Base-by-base conservation (phyloP, 371 early-diverging fungal genomes). In the Smittium culicis region DNA sequence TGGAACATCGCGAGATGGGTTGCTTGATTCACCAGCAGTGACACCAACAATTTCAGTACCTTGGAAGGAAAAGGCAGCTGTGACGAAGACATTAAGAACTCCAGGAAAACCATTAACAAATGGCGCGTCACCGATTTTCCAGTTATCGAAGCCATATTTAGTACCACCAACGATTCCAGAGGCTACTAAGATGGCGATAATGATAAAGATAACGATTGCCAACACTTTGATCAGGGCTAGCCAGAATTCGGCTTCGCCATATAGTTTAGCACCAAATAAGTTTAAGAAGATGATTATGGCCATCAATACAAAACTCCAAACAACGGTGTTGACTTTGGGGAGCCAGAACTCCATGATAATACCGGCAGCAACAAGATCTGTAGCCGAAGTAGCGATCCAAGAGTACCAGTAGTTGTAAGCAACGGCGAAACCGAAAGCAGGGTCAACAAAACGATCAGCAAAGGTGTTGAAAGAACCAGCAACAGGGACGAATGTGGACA, bases 371-470 rank as follows among this genome's bases (percentile, higher is more conserved):
- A 84, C 81, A 63, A 90, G 71, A 69, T 90, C 90, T 35, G 85
- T 82, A 30, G 88, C 88, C 0, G 88, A 83, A 55, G 86, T 83
- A 14, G 88, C 81, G 16, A 88, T 83, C 91, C 91, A 91, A 68
- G 85, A 84, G 33, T 85, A 78, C 85, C 90, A 91, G 72, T 87
- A 84, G 65, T 79, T 82, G 85, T 85, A 85, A 1, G 86, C 85
- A 60, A 89, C 77, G 35, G 88, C 82, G 65, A 88, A 88, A 1
- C 87, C 88, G 31, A 88, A 80, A 1, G 88, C 83, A 24, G 84
- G 86, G 64, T 90, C 91, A n/a, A 86, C 83, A 45, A 90, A 88
- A 30, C 89, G 86, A 3, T 80, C 79, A 58, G 88, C 90, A 74
- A 85, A 88, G 61, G 85, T 81, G 69, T 85, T 81, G 77, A 90